phyloP scores from a whole-genome alignment of 345 rosid species.

The Salix exigua region DNA sequence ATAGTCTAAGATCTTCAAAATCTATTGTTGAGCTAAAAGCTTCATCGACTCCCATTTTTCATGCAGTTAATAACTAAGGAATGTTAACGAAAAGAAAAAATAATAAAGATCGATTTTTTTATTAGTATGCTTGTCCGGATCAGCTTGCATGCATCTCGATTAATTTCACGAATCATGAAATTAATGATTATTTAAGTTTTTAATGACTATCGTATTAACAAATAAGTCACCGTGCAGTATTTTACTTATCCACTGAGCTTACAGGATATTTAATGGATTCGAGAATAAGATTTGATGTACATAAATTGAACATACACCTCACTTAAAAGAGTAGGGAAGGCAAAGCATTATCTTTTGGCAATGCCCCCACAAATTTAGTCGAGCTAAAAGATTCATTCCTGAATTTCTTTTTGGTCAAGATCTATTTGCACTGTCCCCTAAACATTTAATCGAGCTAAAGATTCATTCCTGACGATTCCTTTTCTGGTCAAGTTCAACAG shows the following conservation, averaged over 20 bases:
- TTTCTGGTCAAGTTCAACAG: neutral
- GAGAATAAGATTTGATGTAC: accelerated
- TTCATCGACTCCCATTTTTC: neutral
- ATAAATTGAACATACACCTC: too few species aligned
- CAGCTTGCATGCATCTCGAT: too few species aligned
- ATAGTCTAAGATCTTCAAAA: neutral
- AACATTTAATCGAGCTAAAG: neutral
- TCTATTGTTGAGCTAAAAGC: neutral
- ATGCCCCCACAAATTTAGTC: neutral
- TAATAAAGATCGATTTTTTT: too few species aligned
- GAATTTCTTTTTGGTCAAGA: too few species aligned
- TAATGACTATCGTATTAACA: accelerated
- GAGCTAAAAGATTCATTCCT: neutral
- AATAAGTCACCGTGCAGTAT: too few species aligned
- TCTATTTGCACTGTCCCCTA: too few species aligned
- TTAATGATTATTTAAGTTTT: too few species aligned
- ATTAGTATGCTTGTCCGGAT: too few species aligned
- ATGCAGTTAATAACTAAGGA: too few species aligned
- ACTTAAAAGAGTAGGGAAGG: neutral
- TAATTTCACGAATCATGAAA: accelerated
- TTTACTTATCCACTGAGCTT: too few species aligned
- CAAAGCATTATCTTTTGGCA: neutral
- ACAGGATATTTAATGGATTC: too few species aligned
- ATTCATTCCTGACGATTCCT: neutral
- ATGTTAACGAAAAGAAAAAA: neutral